phyloP scores from a whole-genome alignment of 106 monocot genomes.

The Dioscorea zingiberensis region DNA sequence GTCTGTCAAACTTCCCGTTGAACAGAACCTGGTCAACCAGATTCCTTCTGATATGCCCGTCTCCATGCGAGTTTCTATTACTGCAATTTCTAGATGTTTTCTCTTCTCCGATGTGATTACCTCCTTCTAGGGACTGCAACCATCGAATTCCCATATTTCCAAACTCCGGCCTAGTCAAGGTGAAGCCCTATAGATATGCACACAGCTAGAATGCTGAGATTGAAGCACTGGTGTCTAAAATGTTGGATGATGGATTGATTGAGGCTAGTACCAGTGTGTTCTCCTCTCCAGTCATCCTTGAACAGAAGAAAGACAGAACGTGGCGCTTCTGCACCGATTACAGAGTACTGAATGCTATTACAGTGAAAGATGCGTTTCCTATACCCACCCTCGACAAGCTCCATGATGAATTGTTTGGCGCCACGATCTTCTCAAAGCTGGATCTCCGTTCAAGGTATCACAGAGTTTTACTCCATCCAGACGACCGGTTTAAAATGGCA shows the following conservation, averaged over 20 bases:
- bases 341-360: background rate
- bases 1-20: too few relatives aligned
- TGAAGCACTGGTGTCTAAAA: background rate
- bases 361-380: background rate
- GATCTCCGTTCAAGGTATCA: too few relatives aligned
- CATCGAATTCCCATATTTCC: background rate
- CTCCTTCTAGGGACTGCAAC: background rate
- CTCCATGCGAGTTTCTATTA: too few relatives aligned
- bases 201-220: background rate
- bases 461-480: too few relatives aligned
- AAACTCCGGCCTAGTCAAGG: background rate
- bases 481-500: too few relatives aligned
- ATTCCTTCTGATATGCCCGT: too few relatives aligned
- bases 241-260: background rate
- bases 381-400: too few relatives aligned
- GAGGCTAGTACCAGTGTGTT: background rate
- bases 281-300: background rate
- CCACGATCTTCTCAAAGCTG: too few relatives aligned
- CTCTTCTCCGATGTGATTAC: background rate
- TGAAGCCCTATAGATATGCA: background rate
- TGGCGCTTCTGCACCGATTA: conserved; percentile 3
- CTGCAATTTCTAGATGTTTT: too few relatives aligned
- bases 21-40: too few relatives aligned
- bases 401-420: too few relatives aligned
- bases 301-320: background rate